Evolutionary conservation across 2,329 filamentous ascomycete species (phyloP), one percentile per base, ranked within the genome.

Genomic region (Apiospora phragmitis): DNA sequence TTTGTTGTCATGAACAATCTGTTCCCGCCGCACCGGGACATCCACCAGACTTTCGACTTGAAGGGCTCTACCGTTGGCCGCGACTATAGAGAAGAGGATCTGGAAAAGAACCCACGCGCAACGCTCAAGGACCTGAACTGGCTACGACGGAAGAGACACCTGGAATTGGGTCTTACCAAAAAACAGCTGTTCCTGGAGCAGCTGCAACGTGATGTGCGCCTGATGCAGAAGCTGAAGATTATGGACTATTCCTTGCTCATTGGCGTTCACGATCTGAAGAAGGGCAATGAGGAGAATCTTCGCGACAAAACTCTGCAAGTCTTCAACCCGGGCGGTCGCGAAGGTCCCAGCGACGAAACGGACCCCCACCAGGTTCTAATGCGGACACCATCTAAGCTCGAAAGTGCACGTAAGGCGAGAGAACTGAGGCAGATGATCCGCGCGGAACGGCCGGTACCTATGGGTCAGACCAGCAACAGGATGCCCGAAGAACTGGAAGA

Each of bases 1-100:
- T 99, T 99, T 77, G 96, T 99, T 72, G 95, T 99, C 79, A 99
- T 99, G 96, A 99, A 99, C 86, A 99, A 99, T 81, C 88, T 99
- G 21, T 99, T 99, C 79, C 96, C 96, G 16, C 95, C 96, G 8
- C 96, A 99, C 83, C 90, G 95, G 75, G 96, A 99, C 81, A 98
- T 99, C 72, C 96, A 99, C 83, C 91, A 94, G 78, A 99, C 95
- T 3, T 99, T 97, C 78, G 96, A 99, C 81, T 82, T 99, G 75
- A 99, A 99, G 83, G 96, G 96, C 11, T 98, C 96, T 8, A 98
- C 95, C 0, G 90, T 98, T 75, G 96, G 96, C 18, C 90, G 96
- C 79, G 94, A 98, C 80, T 95, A 96, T 80, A 92, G 86, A 76
- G 96, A 98, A 80, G 94, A 97, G 65, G 91, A 97, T 71, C 83